Conservation (phyloP, 2,329 filamentous ascomycete genomes). For the Didymella pomorum region DNA sequence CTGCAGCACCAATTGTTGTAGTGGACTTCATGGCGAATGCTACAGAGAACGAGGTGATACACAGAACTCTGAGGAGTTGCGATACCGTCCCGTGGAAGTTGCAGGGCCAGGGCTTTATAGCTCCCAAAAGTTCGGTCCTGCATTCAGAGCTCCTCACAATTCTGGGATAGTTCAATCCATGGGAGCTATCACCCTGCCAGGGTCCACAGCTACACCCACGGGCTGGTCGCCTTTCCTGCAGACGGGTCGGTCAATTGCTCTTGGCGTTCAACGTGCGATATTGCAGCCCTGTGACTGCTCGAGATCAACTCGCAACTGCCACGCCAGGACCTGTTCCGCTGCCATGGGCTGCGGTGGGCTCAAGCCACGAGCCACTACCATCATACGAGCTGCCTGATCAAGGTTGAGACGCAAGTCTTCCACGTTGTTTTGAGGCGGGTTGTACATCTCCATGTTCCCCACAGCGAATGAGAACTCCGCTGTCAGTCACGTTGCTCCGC, state of each 20-base stretch:
- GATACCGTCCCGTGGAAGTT: conserved; percentile 28
- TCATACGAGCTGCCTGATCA: conserved; percentile 41
- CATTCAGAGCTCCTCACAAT: conserved; percentile 24
- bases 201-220: conserved; percentile 24
- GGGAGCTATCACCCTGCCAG: conserved; percentile 18
- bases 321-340: conserved; percentile 25
- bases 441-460: conserved; percentile 22
- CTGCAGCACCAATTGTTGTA: conserved; percentile 38
- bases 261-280: conserved; percentile 40
- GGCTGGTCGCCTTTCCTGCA: conserved; percentile 26
- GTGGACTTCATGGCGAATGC: conserved; percentile 43
- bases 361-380: conserved; percentile 30
- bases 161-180: conserved; percentile 9
- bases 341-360: conserved; percentile 24
- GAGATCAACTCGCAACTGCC: conserved; percentile 31
- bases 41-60: conserved; percentile 22
- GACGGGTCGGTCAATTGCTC: conserved; percentile 19
- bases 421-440: conserved; percentile 18
- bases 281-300: conserved; percentile 44
- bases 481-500: not conserved
- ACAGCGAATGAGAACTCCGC: conserved; percentile 6
- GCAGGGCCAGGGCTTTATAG: conserved; percentile 38
- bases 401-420: conserved; percentile 26
- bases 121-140: conserved; percentile 35
- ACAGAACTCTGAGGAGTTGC: conserved; percentile 30